phyloP scores from a whole-genome alignment of 169 alveolate genomes.

The Eimeria tenella region DNA sequence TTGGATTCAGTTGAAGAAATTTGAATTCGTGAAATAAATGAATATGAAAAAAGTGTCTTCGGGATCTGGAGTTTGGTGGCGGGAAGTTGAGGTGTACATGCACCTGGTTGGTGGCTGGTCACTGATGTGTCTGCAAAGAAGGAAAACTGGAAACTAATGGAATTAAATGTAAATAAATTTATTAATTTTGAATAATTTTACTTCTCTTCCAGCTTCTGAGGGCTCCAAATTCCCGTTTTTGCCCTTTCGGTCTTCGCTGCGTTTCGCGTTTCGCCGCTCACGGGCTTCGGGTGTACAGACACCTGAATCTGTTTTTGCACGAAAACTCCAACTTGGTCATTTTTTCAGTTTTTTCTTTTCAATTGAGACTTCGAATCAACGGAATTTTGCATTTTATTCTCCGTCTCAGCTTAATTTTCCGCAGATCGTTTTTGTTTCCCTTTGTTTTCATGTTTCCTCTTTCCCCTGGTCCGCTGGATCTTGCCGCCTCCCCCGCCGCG shows the following conservation, averaged over 20 bases:
- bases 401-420: background rate
- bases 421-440: background rate
- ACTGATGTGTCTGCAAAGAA: background rate
- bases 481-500: background rate
- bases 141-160: background rate
- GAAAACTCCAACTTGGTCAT: background rate
- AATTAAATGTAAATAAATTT: too few species aligned
- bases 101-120: background rate
- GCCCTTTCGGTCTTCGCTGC: too few species aligned
- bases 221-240: background rate
- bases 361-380: background rate
- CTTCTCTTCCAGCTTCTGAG: too few species aligned
- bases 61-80: background rate
- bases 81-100: constrained; percentile 15
- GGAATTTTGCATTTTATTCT: background rate
- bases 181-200: too few species aligned
- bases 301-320: too few species aligned
- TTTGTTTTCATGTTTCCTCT: background rate
- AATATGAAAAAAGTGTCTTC: too few species aligned
- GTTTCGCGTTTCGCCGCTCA: constrained; percentile 19
- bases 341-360: background rate
- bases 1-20: too few species aligned
- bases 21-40: too few species aligned
- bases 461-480: background rate
- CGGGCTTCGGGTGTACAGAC: constrained; percentile 19